Evolutionary conservation across 139 green algal genomes (phyloP).

Genomic region (Chloropicon primus): DNA sequence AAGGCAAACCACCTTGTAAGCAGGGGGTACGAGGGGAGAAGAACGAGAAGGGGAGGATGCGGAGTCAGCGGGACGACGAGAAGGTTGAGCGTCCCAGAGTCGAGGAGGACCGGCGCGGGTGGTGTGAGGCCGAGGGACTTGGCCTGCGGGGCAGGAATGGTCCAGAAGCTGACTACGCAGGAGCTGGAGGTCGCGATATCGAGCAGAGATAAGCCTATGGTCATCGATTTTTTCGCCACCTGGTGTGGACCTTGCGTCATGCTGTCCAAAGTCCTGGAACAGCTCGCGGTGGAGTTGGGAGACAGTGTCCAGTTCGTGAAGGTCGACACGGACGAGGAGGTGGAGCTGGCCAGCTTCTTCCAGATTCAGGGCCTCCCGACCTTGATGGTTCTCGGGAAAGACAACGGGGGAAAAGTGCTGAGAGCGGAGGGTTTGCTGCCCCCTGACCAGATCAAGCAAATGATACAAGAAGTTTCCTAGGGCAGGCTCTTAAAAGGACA

Average conservation of each 20-base stretch:
- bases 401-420: neutral
- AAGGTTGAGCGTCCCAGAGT: too few relatives aligned
- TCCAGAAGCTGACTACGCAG: conserved; percentile 60
- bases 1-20: too few relatives aligned
- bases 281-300: conserved; percentile 51
- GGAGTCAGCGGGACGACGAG: too few relatives aligned
- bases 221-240: conserved; percentile 91
- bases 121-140: neutral
- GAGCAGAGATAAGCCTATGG: conserved; percentile 46
- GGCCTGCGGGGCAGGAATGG: conserved; percentile 7
- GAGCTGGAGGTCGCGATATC: conserved; percentile 67
- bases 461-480: neutral
- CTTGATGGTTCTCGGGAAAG: neutral
- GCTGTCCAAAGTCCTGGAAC: conserved; percentile 1
- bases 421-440: neutral
- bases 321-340: conserved; percentile 86
- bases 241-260: conserved; percentile 31
- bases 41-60: too few relatives aligned
- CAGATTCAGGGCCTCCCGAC: conserved; percentile 15
- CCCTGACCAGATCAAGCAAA: neutral
- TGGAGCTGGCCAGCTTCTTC: conserved; percentile 45
- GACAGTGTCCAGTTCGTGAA: conserved; percentile 74
- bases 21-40: too few relatives aligned
- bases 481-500: neutral
- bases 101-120: too few relatives aligned